A percentile compares a stretch with the other conserved stretches of the same genome.
phyloP scores from a whole-genome alignment of 129 eudicot species.

The Escallonia rubra region DNA sequence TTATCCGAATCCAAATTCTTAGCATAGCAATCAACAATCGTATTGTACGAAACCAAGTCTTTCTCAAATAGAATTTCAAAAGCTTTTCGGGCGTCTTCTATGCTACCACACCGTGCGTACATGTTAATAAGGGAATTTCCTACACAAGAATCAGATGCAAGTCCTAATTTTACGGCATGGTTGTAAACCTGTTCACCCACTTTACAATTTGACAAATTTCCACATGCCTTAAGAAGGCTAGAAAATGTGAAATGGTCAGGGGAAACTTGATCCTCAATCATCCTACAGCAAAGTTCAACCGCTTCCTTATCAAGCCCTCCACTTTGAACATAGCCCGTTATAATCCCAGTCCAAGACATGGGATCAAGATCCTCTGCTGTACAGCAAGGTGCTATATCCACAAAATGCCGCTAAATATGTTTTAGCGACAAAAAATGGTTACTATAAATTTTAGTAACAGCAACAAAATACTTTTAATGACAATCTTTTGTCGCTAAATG shows the following conservation, averaged over 20 bases:
- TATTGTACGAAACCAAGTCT: slow-evolving; percentile 8
- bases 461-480: no score
- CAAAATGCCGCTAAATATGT: no score
- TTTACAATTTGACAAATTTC: background rate
- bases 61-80: slow-evolving; percentile 16
- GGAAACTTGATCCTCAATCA: background rate
- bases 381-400: no score
- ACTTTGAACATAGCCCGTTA: slow-evolving; percentile 13
- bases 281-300: slow-evolving; percentile 1
- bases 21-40: slow-evolving; percentile 13
- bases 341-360: slow-evolving; percentile 21
- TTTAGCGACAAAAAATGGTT: no score
- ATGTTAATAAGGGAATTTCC: slow-evolving; percentile 13
- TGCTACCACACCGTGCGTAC: slow-evolving; percentile 9
- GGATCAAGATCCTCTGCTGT: no score
- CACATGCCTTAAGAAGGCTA: slow-evolving; percentile 18
- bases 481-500: no score
- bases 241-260: slow-evolving; percentile 13
- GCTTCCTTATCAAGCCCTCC: slow-evolving; percentile 13
- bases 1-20: background rate
- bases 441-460: no score
- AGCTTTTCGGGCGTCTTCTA: slow-evolving; percentile 13
- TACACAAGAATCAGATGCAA: slow-evolving; percentile 1
- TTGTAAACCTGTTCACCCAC: slow-evolving; percentile 16
- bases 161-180: slow-evolving; percentile 15